A percentile compares a stretch with the other conserved stretches of the same genome.
Evolutionary conservation across 371 early-diverging fungal genomes (phyloP).

Genomic region (Apophysomyces variabilis): DNA sequence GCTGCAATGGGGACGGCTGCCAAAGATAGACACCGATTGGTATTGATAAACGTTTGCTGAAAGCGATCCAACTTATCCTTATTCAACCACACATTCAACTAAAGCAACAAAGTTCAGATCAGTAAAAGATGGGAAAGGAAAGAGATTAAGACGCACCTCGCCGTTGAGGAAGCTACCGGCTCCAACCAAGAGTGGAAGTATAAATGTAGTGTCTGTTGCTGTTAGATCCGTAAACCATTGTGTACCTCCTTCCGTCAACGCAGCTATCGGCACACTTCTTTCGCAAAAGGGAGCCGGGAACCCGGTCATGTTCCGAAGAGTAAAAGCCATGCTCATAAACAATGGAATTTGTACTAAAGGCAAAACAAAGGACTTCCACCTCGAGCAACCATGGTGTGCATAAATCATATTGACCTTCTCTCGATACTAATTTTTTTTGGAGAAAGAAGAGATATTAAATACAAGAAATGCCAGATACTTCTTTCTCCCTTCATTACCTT

Average conservation of each 20-base stretch:
- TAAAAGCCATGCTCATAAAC: slow-evolving; percentile 72
- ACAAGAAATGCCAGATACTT: background rate
- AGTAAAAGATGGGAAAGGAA: background rate
- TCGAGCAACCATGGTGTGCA: slow-evolving; percentile 62
- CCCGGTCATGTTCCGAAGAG: slow-evolving; percentile 70
- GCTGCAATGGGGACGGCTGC: slow-evolving; percentile 72
- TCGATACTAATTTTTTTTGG: slow-evolving; percentile 47
- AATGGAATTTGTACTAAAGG: slow-evolving; percentile 82
- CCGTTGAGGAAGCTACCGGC: slow-evolving; percentile 70
- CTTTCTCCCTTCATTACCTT: slow-evolving; percentile 31
- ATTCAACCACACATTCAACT: slow-evolving; percentile 58
- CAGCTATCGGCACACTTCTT: slow-evolving; percentile 42
- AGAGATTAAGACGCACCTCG: slow-evolving; percentile 54
- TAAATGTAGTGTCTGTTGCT: slow-evolving; percentile 70
- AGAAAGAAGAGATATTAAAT: background rate
- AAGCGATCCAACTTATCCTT: background rate
- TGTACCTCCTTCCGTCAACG: slow-evolving; percentile 68
- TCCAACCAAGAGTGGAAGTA: slow-evolving; percentile 72
- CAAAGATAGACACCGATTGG: slow-evolving; percentile 63
- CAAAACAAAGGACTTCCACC: slow-evolving; percentile 64
- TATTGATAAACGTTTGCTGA: slow-evolving; percentile 54
- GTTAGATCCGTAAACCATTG: slow-evolving; percentile 76
- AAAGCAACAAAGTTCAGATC: slow-evolving; percentile 11
- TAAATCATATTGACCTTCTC: slow-evolving; percentile 65
- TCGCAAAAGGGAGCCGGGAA: slow-evolving; percentile 59